Evolutionary conservation across 352 stramenopile genomes (phyloP), one percentile per base, ranked within the genome.

Genomic region (Pythium guiyangense): DNA sequence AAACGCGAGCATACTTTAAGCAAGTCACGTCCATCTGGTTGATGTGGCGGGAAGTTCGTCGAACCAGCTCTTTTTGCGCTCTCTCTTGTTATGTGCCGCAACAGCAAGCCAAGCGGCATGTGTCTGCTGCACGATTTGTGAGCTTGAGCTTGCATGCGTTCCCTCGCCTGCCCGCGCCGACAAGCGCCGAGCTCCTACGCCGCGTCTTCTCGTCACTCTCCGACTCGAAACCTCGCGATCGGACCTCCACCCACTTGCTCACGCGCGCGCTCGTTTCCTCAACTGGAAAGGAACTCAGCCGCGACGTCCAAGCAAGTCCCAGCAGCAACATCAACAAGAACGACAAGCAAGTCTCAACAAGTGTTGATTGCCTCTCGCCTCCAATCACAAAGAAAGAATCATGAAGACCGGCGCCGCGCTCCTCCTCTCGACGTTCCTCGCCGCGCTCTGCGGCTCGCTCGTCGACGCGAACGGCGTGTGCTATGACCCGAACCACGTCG

Each of bases 381-480:
- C 35, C 44, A 46, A 27, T 26, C 31, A 52, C 42, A 26, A 25
- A 18, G 9, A 37, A 29, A 39, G 4, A 12, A 49, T 4, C 4
- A 61, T 61, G 55, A 61, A 61, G 55, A 61, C 55, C 12, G 55
- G 55, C 27, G 55, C 45, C 2, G 46, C 55, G 27, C 39, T 61
- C 25, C 14, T 61, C 12, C 47, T 61, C 39, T 61, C 55, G 26
- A 25, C 47, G 37, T 54, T 61, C 37, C 46, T 61, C 55, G 55
- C 55, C 20, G 67, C 74, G 49, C 57, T 71, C 59, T 63, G 75
- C 53, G 63, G 62, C 42, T 59, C 60, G 14, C 51, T 59, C 45
- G 75, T 74, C 40, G 63, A 85, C 56, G 78, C 78, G 48, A 81
- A 85, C 44, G 78, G 78, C 39, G 78, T 88, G 40, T 88, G 78